Conservation (phyloP, 2,329 filamentous ascomycete species). For the Paraphoma sp. region DNA sequence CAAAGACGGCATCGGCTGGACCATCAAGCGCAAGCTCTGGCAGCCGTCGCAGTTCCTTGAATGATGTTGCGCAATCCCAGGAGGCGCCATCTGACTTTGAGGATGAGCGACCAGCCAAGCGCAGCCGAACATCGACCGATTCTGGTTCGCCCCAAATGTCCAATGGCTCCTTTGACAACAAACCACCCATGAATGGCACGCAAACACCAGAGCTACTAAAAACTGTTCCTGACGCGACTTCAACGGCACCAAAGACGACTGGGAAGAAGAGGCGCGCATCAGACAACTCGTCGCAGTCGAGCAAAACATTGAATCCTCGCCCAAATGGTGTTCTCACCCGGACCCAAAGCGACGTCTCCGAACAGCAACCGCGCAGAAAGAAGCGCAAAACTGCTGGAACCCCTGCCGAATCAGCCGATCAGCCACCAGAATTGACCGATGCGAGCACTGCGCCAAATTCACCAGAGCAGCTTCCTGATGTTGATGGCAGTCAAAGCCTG, state of each 20-base stretch:
- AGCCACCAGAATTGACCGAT: slow-evolving; percentile 46
- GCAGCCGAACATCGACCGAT: slow-evolving; percentile 46
- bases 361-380: slow-evolving; percentile 44
- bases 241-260: slow-evolving; percentile 27
- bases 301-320: slow-evolving; percentile 34
- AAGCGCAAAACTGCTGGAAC: slow-evolving; percentile 42
- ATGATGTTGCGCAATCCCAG: slow-evolving; percentile 39
- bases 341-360: slow-evolving; percentile 44
- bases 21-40: slow-evolving; percentile 42
- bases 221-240: slow-evolving; percentile 22
- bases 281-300: slow-evolving; percentile 38
- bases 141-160: slow-evolving; percentile 44
- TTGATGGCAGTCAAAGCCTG: slow-evolving; percentile 38
- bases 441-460: slow-evolving; percentile 44
- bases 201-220: slow-evolving; percentile 34
- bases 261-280: slow-evolving; percentile 44
- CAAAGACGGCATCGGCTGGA: slow-evolving; percentile 46
- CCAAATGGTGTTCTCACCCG: slow-evolving; percentile 43
- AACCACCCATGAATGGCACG: slow-evolving; percentile 34
- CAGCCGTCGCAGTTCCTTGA: slow-evolving; percentile 50
- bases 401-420: slow-evolving; percentile 34
- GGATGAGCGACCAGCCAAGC: slow-evolving; percentile 47
- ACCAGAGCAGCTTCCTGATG: slow-evolving; percentile 44
- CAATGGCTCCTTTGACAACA: slow-evolving; percentile 39
- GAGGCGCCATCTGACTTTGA: slow-evolving; percentile 38